Base-by-base conservation (phyloP, 164 flowering plant genomes). In the Vitis riparia region DNA sequence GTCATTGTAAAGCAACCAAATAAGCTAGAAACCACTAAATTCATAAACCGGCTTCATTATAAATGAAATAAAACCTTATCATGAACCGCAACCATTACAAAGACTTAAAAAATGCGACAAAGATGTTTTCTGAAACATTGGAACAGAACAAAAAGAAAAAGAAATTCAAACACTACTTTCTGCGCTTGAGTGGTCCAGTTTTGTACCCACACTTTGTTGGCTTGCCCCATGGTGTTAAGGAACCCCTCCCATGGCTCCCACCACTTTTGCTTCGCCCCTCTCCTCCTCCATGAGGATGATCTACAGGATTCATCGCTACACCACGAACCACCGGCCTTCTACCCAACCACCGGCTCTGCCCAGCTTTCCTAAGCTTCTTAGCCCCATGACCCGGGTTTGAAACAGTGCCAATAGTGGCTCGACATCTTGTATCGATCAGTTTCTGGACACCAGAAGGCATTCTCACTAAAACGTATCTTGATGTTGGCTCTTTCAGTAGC, bases 281-380 rank as follows among this genome's bases (percentile, higher is more conserved):
- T 29, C 90, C 90, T 49, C 90, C 90, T 66, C 90, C 90, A 71
- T 84, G 88, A 29, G 90, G 88, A 67, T 86, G 90, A 73, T 86
- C 90, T 5, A 83, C 71, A 2, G 86, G 90, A 63, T 86, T 86
- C 88, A 82, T 87, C 0, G 90, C 90, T 55, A 85, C 87, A 57
- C 90, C 90, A 59, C 87, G 73, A 58, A 87, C 90, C 15, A 14
- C 55, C 0, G 90, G 90, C 63, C 88, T 66, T 15, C 74, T 51
- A 2, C 90, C 88, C 19, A 78, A 57, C 90, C 90, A 87, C 67
- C 88, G 73, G 70, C 68, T 78, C 27, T 84, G 37, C 8, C 87
- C 85, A 15, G 87, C 85, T 64, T 88, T 86, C 32, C 81, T 60
- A 16, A 88, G 82, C 81, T 83, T 84, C 78, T 51, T 56, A 6